phyloP scores from a whole-genome alignment of 169 alveolate genomes.

The Blepharisma undulans region DNA sequence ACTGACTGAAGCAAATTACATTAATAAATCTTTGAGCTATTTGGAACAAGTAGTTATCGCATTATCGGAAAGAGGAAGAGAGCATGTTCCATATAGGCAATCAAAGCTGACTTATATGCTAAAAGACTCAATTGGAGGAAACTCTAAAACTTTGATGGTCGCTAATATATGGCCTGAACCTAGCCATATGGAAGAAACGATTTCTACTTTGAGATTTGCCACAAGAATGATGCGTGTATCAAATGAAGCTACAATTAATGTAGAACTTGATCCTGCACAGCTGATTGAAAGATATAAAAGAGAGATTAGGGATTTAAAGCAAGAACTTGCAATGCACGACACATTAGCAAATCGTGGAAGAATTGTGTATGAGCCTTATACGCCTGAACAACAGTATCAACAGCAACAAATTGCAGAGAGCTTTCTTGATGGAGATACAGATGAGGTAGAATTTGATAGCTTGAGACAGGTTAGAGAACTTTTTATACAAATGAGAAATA shows the following conservation, averaged over 20 bases:
- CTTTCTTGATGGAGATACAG: constrained; percentile 82
- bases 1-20: constrained; percentile 90
- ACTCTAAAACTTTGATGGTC: constrained; percentile 89
- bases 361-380: constrained; percentile 85
- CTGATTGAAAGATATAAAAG: constrained; percentile 85
- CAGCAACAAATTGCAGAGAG: constrained; percentile 67
- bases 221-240: constrained; percentile 91
- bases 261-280: constrained; percentile 79
- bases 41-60: constrained; percentile 95
- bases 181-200: constrained; percentile 87
- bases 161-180: constrained; percentile 92
- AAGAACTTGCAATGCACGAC: constrained; percentile 94
- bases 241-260: constrained; percentile 75
- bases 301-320: constrained; percentile 90
- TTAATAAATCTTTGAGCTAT: constrained; percentile 90
- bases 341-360: constrained; percentile 89
- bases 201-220: constrained; percentile 89
- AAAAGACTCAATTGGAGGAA: constrained; percentile 90
- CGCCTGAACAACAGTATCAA: constrained; percentile 85
- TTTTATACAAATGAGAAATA: constrained; percentile 75
- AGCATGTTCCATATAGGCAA: constrained; percentile 91
- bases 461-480: constrained; percentile 83
- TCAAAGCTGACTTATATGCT: constrained; percentile 88
- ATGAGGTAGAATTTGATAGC: constrained; percentile 85
- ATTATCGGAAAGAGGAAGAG: constrained; percentile 86